A percentile compares a stretch with the other conserved stretches of the same genome.
Evolutionary conservation across 805 yeast species (phyloP).

Genomic region (Spathaspora arborariae): DNA sequence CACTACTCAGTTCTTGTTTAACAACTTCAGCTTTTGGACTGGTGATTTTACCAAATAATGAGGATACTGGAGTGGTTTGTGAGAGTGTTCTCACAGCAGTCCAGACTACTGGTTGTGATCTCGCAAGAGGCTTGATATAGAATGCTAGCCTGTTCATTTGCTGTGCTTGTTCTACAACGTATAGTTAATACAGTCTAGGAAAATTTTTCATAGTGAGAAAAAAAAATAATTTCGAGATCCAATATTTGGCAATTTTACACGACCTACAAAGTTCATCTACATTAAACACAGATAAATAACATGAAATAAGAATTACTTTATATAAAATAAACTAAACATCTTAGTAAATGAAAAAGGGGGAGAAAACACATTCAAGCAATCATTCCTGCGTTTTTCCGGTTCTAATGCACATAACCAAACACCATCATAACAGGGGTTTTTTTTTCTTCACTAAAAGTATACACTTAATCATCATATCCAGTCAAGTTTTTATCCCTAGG

Average conservation of each 20-base stretch:
- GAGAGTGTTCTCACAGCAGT: slow-evolving; percentile 1
- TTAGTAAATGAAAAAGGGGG: too few relatives aligned
- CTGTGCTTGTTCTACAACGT: background rate
- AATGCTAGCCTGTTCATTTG: slow-evolving; percentile 2
- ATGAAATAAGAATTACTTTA: background rate
- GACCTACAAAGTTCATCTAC: background rate
- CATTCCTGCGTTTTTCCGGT: background rate
- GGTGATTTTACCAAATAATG: slow-evolving; percentile 12
- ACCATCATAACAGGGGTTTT: background rate
- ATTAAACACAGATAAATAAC: background rate
- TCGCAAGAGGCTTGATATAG: background rate
- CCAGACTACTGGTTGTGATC: background rate
- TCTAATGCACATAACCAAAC: background rate
- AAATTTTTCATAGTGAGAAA: background rate
- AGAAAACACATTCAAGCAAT: background rate
- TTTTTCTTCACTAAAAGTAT: background rate
- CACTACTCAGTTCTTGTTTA: slow-evolving; percentile 4
- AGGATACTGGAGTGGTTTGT: background rate
- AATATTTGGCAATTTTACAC: background rate
- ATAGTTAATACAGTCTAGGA: background rate
- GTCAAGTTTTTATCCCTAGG: slow-evolving; percentile 44
- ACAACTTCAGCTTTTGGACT: slow-evolving; percentile 1
- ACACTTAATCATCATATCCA: slow-evolving; percentile 52
- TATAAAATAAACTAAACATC: background rate
- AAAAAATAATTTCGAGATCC: background rate